Evolutionary conservation across 2,329 filamentous ascomycete species (phyloP), one percentile per base, ranked within the genome.

Genomic region (Fusarium hostae): DNA sequence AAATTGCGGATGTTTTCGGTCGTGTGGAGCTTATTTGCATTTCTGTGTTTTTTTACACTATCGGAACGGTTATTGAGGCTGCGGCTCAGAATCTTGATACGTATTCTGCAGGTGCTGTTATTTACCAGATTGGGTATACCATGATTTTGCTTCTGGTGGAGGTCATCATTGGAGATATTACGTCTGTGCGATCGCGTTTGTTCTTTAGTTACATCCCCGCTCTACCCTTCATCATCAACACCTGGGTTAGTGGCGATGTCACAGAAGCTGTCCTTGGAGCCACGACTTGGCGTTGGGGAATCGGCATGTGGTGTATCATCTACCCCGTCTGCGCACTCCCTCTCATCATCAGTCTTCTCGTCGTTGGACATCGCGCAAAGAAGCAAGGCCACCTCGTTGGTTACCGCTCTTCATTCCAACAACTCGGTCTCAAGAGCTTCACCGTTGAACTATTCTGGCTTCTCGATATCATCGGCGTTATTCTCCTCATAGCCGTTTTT

Each of bases 121-220:
- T 91, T 40, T 90, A 90, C 78, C 88, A 86, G 82, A 82, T 91
- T 43, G 90, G 90, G 52, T 91, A 90, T 76, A 91, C 90, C 15
- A 84, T 84, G 72, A 82, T 91, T 30, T 82, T 90, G 22, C 80
- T 92, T 16, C 82, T 92, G 3, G 83, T 91, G 26, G 89, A 92
- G 78, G 87, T 92, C 73, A 85, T 92, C 65, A 82, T 92, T 48
- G 89, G 85, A 47, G 90, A 92, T 71, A 84, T 89, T 30, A 90
- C 89, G 4, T 91, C 90, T 3, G 86, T 88, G 10, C 86, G 89
- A 18, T 84, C 88, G 15, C 88, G 90, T 75, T 82, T 92, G 12
- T 82, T 92, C 72, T 91, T 91, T 82, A 90, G 87, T 51, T 92
- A 90, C 75, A 83, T 92, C 66, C 88, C 89, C 3, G 86, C 87